These are phyloP conservation scores for Gossypium gossypioides DNA, from an alignment of 441 rosid genomes.

Conservation along the genomic window DNA sequence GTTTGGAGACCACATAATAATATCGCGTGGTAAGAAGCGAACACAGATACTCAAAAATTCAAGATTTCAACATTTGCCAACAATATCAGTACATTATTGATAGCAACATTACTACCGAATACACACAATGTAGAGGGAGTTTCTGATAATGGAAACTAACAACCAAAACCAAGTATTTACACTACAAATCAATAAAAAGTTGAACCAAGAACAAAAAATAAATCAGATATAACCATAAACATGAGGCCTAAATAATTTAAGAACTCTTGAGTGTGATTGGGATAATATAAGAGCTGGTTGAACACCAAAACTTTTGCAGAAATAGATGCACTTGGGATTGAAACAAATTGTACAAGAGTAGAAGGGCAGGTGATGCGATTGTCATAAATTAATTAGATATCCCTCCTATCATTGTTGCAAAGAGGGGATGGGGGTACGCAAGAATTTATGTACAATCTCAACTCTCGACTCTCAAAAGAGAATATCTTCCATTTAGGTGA, in stretches of 20 bases:
- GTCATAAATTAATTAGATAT: neutral
- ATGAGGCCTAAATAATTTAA: neutral
- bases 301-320: neutral
- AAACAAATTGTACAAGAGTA: neutral
- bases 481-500: conserved; percentile 22
- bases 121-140: too few relatives aligned
- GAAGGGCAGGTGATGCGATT: conserved; percentile 12
- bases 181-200: neutral
- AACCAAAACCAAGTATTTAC: too few relatives aligned
- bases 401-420: neutral
- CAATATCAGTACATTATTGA: too few relatives aligned
- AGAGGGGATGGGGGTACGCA: conserved; percentile 13
- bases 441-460: conserved; percentile 6
- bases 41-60: too few relatives aligned
- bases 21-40: too few relatives aligned
- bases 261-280: neutral
- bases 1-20: too few relatives aligned
- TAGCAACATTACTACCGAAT: too few relatives aligned
- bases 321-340: neutral
- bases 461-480: neutral
- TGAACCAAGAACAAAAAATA: neutral
- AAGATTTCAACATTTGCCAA: too few relatives aligned
- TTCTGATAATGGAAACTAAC: too few relatives aligned
- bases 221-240: neutral
- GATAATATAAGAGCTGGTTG: neutral